These are phyloP conservation scores for Yamadazyma membranifaciens DNA, from an alignment of 1,139 yeast genomes.

Conservation along the genomic window DNA sequence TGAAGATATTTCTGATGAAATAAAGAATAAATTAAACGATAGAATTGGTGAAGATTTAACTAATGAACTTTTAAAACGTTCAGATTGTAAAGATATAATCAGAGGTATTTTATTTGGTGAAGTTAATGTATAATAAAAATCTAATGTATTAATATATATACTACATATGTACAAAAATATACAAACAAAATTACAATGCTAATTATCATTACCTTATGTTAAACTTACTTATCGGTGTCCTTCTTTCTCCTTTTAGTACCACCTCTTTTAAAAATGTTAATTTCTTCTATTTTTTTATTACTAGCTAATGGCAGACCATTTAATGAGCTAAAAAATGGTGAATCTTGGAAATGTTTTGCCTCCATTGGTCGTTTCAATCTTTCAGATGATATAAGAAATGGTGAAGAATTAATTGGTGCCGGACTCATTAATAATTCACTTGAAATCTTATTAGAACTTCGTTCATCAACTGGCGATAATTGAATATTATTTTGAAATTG, in stretches of 20 bases:
- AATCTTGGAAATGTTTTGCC: conserved; percentile 27
- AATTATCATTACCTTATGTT: not conserved
- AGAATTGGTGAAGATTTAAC: conserved; percentile 66
- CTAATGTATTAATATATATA: not conserved
- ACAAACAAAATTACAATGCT: not conserved
- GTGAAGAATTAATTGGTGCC: conserved; percentile 18
- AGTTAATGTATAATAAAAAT: conserved; percentile 21
- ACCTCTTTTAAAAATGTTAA: conserved; percentile 7
- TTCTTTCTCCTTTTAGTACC: conserved; percentile 6
- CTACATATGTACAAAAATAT: not conserved
- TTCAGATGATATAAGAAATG: conserved; percentile 12
- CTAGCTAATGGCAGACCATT: conserved; percentile 22
- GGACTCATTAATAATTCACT: conserved; percentile 7
- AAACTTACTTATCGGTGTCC: not conserved
- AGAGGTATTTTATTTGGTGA: conserved; percentile 83
- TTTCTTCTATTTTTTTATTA: conserved; percentile 1
- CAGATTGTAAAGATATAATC: conserved; percentile 55
- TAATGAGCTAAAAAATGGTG: conserved; percentile 32
- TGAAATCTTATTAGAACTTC: not conserved
- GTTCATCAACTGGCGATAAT: conserved; percentile 8
- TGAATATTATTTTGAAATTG: not conserved
- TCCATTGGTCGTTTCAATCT: conserved; percentile 31
- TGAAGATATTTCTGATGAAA: conserved; percentile 38
- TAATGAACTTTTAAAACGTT: conserved; percentile 45
- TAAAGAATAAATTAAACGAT: conserved; percentile 45